Evolutionary conservation across 164 flowering plant genomes (phyloP).

Genomic region (Nymphaea thermarum): DNA sequence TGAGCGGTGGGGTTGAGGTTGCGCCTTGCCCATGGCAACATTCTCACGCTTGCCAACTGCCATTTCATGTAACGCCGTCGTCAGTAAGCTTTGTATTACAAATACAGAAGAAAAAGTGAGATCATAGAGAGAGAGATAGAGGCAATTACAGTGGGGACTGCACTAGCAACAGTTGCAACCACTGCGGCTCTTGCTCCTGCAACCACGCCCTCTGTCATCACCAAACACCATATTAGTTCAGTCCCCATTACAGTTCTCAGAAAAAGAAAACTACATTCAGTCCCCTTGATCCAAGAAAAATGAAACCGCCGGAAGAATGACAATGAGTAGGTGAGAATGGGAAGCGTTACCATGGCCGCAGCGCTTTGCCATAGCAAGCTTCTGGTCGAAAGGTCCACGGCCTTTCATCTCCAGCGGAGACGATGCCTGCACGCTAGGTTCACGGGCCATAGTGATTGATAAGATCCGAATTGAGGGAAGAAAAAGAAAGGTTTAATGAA

Average conservation of each 20-base stretch:
- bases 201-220: not conserved
- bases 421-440: no score
- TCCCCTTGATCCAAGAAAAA: not conserved
- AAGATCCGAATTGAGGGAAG: no score
- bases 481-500: no score
- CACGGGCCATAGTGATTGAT: no score
- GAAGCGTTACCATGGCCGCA: conserved; percentile 47
- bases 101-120: not conserved
- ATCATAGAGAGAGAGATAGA: not conserved
- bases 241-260: no score
- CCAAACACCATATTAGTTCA: not conserved
- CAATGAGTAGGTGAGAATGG: no score
- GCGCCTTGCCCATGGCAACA: conserved; percentile 90
- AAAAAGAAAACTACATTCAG: no score
- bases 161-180: not conserved
- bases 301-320: not conserved
- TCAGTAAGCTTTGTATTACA: no score
- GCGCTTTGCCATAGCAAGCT: conserved; percentile 67
- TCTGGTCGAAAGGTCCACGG: conserved; percentile 48
- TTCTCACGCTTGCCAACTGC: conserved; percentile 74
- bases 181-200: conserved; percentile 2
- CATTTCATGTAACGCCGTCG: not conserved
- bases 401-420: no score
- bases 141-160: not conserved
- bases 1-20: conserved; percentile 85